These are phyloP conservation scores for Salix arbutifolia DNA, from an alignment of 345 rosid species.

Conservation along the genomic window DNA sequence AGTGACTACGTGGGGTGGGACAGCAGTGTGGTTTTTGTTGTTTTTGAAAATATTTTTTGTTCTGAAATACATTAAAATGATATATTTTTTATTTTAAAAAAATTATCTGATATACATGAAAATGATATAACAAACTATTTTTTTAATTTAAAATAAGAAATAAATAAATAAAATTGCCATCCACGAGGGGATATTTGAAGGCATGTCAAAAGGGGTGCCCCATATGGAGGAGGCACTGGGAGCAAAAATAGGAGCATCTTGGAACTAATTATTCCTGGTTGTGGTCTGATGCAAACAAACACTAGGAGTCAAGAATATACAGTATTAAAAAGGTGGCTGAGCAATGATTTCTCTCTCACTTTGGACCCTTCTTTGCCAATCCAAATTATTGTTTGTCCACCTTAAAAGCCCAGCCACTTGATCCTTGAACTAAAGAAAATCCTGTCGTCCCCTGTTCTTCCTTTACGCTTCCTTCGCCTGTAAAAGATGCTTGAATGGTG, in stretches of 20 bases:
- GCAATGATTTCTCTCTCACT: neutral
- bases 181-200: neutral
- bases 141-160: no score
- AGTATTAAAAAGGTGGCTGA: neutral
- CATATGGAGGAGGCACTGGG: neutral
- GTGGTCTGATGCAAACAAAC: neutral
- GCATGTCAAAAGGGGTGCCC: no score
- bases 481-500: constrained; percentile 15
- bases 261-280: neutral
- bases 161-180: neutral
- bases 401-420: constrained; percentile 9
- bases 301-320: neutral
- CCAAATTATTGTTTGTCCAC: constrained; percentile 2
- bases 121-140: no score
- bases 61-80: accelerated
- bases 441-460: neutral
- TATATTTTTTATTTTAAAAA: no score
- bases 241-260: neutral
- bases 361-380: constrained; percentile 6
- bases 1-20: no score
- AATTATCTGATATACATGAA: no score
- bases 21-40: accelerated
- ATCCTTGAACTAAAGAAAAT: neutral
- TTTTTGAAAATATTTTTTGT: no score
- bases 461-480: neutral